Conservation (phyloP, 2,329 filamentous ascomycete species). For the Escovopsis sp. region DNA sequence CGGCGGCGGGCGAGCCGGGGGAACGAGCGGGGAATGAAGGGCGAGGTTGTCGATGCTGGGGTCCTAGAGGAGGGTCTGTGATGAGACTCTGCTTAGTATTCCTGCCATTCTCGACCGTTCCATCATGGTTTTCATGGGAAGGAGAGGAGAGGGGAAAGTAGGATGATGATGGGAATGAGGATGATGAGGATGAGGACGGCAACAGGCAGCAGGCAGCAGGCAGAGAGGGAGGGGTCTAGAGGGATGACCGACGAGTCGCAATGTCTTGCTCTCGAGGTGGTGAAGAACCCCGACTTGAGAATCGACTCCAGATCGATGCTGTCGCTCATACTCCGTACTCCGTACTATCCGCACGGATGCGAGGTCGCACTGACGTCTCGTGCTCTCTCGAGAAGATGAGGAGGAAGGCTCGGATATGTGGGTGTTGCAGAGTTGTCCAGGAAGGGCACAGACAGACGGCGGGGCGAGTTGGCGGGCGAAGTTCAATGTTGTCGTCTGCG, state of each 20-base stretch:
- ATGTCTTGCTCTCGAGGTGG: conserved; percentile 27
- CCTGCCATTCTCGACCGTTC: not conserved
- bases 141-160: not conserved
- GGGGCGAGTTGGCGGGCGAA: no score
- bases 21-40: conserved; percentile 3
- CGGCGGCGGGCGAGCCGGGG: conserved; percentile 4
- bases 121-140: conserved; percentile 1
- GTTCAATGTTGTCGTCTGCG: no score
- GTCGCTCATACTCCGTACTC: conserved; percentile 31
- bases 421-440: no score
- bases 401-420: no score
- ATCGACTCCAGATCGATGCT: conserved; percentile 29
- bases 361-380: no score
- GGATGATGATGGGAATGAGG: no score
- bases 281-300: conserved; percentile 35
- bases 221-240: conserved; percentile 6
- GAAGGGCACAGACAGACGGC: no score
- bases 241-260: conserved; percentile 10
- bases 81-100: no score
- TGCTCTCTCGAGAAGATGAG: no score
- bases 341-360: no score
- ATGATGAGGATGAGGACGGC: no score
- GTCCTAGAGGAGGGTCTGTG: conserved; percentile 9
- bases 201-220: not conserved
- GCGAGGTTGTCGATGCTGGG: conserved; percentile 3